Evolutionary conservation across 2,329 filamentous ascomycete species (phyloP), one percentile per base, ranked within the genome.

Genomic region (Rhynchosporium graminicola): DNA sequence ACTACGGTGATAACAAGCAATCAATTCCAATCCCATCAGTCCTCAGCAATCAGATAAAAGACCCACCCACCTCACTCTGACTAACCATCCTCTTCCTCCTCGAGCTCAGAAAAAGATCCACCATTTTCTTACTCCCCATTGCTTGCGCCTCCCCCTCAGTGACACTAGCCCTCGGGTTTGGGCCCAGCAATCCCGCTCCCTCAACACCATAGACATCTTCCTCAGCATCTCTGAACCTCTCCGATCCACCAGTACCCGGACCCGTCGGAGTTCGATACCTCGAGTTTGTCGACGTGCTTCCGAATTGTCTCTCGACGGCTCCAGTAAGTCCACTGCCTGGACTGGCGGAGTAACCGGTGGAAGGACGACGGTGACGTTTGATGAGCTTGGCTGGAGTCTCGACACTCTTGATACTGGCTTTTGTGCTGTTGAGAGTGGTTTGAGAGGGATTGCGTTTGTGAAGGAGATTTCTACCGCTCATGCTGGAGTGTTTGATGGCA

Each of bases 31-130:
- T 7, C 12, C 12, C n/a, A 4, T 43, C n/a, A 10, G 12, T 13
- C 12, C 5, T 43, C 12, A 10, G 15, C 8, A 42, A 45, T 47
- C n/a, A 59, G 2, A 59, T 47, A 28, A 59, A 59, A 20, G 46
- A 28, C 6, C 42, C 36, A 46, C 59, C 50, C 26, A 56, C 40
- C 42, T 75, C 75, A 55, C 74, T 76, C 6, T 76, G 77, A 12
- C 77, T 77, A 29, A 74, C 71, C 43, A 79, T 77, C 12, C 77
- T 75, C 64, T 72, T 79, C 15, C 79, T 76, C 20, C 82, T 76
- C 52, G 78, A 82, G 63, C 76, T 83, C 33, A 85, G 73, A 68
- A 85, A 84, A 55, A 80, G 63, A 58, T 85, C 82, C 7, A 85
- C 82, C 79, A 85, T 83, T 47, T 76, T 75, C 70, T 79, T 79